Evolutionary conservation across 2,329 filamentous ascomycete species (phyloP).

Genomic region (Ceratocystis cacaofunesta): DNA sequence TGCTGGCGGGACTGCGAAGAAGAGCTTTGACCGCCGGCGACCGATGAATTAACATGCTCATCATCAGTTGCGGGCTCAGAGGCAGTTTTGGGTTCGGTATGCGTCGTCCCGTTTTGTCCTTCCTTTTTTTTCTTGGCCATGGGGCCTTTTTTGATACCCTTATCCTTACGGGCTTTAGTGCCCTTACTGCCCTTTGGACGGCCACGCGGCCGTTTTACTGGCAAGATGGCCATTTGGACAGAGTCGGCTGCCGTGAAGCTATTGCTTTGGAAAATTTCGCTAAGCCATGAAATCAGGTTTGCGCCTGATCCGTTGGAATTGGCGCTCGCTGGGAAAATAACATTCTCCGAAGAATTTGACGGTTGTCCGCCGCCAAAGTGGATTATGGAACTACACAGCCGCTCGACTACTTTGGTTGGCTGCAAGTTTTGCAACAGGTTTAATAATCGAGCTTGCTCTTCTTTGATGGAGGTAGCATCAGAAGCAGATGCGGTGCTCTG

Average conservation of each 20-base stretch:
- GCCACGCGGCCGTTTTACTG: constrained; percentile 29
- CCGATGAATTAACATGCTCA: background rate
- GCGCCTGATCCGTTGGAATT: constrained; percentile 42
- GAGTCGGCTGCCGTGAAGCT: constrained; percentile 12
- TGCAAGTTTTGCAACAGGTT: constrained; percentile 41
- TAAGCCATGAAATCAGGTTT: constrained; percentile 45
- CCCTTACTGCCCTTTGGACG: constrained; percentile 36
- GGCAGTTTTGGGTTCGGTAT: background rate
- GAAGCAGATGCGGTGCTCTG: constrained; percentile 4
- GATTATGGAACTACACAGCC: constrained; percentile 46
- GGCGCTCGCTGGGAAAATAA: constrained; percentile 40
- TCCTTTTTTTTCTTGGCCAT: constrained; percentile 13
- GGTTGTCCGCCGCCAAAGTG: constrained; percentile 48
- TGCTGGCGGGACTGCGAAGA: constrained; percentile 1
- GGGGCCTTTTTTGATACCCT: constrained; percentile 10
- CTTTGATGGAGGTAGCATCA: constrained; percentile 27
- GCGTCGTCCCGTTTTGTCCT: background rate
- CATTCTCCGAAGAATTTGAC: constrained; percentile 35
- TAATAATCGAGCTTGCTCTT: constrained; percentile 44
- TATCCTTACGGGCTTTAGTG: constrained; percentile 30
- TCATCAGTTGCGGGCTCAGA: background rate
- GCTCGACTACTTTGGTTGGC: constrained; percentile 43
- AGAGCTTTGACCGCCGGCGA: background rate
- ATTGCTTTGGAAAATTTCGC: constrained; percentile 41
- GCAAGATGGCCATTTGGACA: constrained; percentile 4